Evolutionary conservation across 1,284 basidiomycete species (phyloP).

Genomic region (Ceratobasidium sp.): DNA sequence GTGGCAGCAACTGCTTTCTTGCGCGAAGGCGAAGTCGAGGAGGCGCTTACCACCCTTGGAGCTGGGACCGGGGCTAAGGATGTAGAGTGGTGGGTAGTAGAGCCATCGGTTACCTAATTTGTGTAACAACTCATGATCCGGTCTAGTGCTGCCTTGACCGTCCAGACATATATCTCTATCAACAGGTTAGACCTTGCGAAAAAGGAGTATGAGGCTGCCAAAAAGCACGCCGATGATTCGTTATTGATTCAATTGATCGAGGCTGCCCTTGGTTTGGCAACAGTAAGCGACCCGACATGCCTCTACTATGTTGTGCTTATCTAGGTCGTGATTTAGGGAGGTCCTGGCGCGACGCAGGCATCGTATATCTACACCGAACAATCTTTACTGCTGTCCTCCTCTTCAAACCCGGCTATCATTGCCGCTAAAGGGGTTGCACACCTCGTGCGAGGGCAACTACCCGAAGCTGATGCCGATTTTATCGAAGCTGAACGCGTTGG

Average conservation of each 20-base stretch:
- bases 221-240: conserved; percentile 84
- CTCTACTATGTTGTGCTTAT: not conserved
- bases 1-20: conserved; percentile 88
- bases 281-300: conserved; percentile 54
- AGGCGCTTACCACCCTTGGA: conserved; percentile 89
- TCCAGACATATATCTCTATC: conserved; percentile 88
- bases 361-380: conserved; percentile 94
- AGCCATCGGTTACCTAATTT: conserved; percentile 45
- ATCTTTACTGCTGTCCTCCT: conserved; percentile 84
- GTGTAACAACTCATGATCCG: conserved; percentile 17
- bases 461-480: conserved; percentile 87
- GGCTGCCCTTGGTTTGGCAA: conserved; percentile 88
- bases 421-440: conserved; percentile 88
- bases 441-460: conserved; percentile 82
- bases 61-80: conserved; percentile 78
- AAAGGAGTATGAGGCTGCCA: conserved; percentile 83
- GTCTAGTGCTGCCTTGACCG: conserved; percentile 79
- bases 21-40: conserved; percentile 86
- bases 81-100: conserved; percentile 80
- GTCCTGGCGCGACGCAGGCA: conserved; percentile 74
- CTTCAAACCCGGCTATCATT: conserved; percentile 77
- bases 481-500: conserved; percentile 75
- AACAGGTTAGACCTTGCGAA: conserved; percentile 88
- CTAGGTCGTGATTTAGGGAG: conserved; percentile 51
- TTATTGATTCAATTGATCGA: conserved; percentile 91